phyloP scores from a whole-genome alignment of 345 rosid species.

The Populus davidiana region DNA sequence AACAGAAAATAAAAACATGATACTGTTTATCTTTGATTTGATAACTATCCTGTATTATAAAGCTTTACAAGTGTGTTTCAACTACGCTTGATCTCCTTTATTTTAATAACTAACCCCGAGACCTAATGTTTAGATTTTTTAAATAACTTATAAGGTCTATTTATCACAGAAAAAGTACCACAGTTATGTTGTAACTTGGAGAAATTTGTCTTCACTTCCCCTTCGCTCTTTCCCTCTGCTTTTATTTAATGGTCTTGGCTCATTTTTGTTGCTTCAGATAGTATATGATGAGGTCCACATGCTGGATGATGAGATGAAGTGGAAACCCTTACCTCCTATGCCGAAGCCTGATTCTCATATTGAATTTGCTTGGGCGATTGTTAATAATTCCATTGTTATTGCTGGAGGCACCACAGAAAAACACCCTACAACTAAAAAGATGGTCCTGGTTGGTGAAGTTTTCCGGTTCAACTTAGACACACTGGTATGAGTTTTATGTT shows the following conservation, averaged over 20 bases:
- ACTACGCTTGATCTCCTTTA: background rate
- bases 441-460: constrained; percentile 85
- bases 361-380: constrained; percentile 92
- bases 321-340: constrained; percentile 78
- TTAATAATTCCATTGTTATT: constrained; percentile 75
- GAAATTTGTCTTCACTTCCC: background rate
- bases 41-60: background rate
- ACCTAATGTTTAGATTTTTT: background rate
- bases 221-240: background rate
- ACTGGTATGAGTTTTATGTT: constrained; percentile 41
- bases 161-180: background rate
- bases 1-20: background rate
- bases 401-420: constrained; percentile 96
- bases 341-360: constrained; percentile 94
- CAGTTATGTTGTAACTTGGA: background rate
- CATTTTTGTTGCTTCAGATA: constrained; percentile 47
- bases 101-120: background rate
- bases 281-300: constrained; percentile 78
- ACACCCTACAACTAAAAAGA: constrained; percentile 85
- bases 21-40: background rate
- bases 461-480: constrained; percentile 74
- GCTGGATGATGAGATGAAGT: constrained; percentile 88
- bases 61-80: background rate
- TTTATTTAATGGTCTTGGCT: background rate
- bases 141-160: background rate